Conservation (phyloP, 2,329 filamentous ascomycete genomes). For the Pseudocercospora vitis region DNA sequence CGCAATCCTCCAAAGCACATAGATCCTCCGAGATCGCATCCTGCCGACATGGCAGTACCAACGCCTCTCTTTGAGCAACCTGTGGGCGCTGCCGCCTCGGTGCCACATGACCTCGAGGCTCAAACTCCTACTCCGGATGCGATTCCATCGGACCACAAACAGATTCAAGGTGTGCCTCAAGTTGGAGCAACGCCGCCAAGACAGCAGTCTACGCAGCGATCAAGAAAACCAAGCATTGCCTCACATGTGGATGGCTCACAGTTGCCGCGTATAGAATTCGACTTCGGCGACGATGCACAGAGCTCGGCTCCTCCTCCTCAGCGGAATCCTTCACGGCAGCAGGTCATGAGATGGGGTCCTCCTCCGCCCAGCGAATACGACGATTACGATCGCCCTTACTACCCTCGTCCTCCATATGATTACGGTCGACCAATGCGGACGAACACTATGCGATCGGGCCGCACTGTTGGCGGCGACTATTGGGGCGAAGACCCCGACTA, state of each 20-base stretch:
- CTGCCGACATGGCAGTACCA: slow-evolving; percentile 4
- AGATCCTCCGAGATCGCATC: slow-evolving; percentile 5
- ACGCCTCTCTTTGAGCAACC: slow-evolving; percentile 4
- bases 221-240: slow-evolving; percentile 19
- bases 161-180: slow-evolving; percentile 5
- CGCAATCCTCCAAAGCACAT: slow-evolving; percentile 1
- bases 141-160: slow-evolving; percentile 1
- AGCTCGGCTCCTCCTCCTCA: slow-evolving; percentile 20
- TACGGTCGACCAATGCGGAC: slow-evolving; percentile 25
- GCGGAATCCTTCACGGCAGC: slow-evolving; percentile 29
- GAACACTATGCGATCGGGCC: slow-evolving; percentile 9
- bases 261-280: slow-evolving; percentile 25
- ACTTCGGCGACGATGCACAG: slow-evolving; percentile 21
- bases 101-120: neutral
- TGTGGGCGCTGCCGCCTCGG: neutral
- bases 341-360: slow-evolving; percentile 29
- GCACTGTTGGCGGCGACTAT: slow-evolving; percentile 19
- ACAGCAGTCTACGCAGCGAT: neutral
- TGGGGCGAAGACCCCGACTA: slow-evolving; percentile 30
- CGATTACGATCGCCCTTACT: slow-evolving; percentile 27
- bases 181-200: neutral
- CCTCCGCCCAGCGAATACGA: slow-evolving; percentile 28
- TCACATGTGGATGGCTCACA: slow-evolving; percentile 20
- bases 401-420: slow-evolving; percentile 29
- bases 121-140: slow-evolving; percentile 5